phyloP scores from a whole-genome alignment of 176 grass and related monocot genomes.

The Triticum urartu region DNA sequence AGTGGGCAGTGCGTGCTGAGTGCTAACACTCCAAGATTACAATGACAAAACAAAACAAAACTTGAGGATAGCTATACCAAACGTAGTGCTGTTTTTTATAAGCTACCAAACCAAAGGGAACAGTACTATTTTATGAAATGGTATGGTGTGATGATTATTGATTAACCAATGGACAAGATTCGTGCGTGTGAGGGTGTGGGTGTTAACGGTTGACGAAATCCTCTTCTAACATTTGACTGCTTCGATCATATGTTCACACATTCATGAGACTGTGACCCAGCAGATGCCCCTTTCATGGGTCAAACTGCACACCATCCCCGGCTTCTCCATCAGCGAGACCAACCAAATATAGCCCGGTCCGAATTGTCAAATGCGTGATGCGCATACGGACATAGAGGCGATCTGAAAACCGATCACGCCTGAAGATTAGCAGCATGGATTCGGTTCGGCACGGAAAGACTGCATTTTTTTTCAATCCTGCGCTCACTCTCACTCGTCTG shows the following conservation, averaged over 20 bases:
- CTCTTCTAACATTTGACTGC: slow-evolving; percentile 34
- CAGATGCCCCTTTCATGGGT: slow-evolving; percentile 3
- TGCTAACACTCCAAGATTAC: not conserved
- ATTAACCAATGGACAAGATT: not conserved
- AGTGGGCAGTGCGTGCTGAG: not conserved
- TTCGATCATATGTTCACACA: slow-evolving; percentile 44
- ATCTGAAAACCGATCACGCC: not conserved
- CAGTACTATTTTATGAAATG: not conserved
- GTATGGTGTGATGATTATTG: not conserved
- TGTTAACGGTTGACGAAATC: slow-evolving; percentile 21
- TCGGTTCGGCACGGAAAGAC: not conserved
- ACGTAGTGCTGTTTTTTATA: not conserved
- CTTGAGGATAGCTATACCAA: not conserved
- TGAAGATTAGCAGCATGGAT: not conserved
- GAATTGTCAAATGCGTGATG: slow-evolving; percentile 33
- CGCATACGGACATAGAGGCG: not conserved
- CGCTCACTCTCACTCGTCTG: not conserved
- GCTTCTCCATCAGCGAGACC: slow-evolving; percentile 8
- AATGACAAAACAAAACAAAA: not conserved
- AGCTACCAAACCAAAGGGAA: not conserved
- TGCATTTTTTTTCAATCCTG: not conserved
- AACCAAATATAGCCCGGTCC: not conserved
- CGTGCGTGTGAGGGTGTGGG: not conserved
- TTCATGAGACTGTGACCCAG: not conserved
- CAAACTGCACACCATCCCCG: not conserved